Evolutionary conservation across 192 early-diverging fungal genomes (phyloP), one percentile per base, ranked within the genome.

Genomic region (Linnemannia elongata): DNA sequence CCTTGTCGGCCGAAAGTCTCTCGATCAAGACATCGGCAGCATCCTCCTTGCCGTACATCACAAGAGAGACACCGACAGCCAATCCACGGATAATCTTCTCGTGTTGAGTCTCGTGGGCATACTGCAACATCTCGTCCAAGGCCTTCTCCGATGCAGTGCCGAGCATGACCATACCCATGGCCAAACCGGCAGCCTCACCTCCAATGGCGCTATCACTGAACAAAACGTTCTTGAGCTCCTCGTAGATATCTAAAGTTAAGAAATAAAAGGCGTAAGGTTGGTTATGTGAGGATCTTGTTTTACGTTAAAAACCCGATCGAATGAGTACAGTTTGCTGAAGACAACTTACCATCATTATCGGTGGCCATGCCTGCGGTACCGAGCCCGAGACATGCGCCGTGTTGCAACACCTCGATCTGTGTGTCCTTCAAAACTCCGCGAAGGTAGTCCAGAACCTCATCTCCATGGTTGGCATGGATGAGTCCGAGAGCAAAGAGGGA

Each of bases 21-120:
- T 97, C 96, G 55, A 99, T 94, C 69, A 99, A 81, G n/a, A 80
- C 88, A 88, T 99, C 99, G 7, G 99, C 99, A 63, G 94, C 94
- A 88, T 99, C 98, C 89, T 99, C 97, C 82, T 94, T 94, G 22
- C 97, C 99, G 88, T 98, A 99, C 98, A 99, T 98, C 27, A 99
- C 95, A 73, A 99, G 86, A 0, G 98, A 94, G 72, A 99, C 96
- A 70, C 99, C 98, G 38, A 99, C 91, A 13, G 98, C 95, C 77
- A 99, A 89, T 69, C 98, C 97, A 47, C 99, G 96, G 75, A 99
- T 99, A 79, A 99, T 99, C 92, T 99, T 99, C 82, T 99, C 99
- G 90, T 99, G 99, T 88, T 97, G 97, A 8, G 99, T 99, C 78
- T 99, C 98, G 79, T 97, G 96, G 22, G 99, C 99, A 80, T 99